phyloP scores from a whole-genome alignment of 345 rosid genomes.

The Populus davidiana region DNA sequence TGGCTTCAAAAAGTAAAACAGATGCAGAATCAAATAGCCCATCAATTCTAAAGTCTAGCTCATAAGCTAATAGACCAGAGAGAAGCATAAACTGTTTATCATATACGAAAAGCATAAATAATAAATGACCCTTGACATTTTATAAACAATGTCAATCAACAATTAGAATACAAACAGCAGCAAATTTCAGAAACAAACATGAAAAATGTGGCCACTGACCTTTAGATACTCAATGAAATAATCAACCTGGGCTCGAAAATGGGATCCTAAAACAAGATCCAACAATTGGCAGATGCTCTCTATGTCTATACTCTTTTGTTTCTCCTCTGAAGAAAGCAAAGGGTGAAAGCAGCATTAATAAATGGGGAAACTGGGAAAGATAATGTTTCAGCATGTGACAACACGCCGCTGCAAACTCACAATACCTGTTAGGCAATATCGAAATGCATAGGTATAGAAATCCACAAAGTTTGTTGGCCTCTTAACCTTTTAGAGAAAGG shows the following conservation, averaged over 20 bases:
- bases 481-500: slow-evolving; percentile 21
- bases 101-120: background rate
- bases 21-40: background rate
- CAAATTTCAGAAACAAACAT: background rate
- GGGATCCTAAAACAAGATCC: slow-evolving; percentile 35
- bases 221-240: slow-evolving; percentile 30
- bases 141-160: background rate
- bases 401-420: background rate
- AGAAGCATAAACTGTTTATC: background rate
- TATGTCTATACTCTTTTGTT: slow-evolving; percentile 39
- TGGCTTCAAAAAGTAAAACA: background rate
- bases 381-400: background rate
- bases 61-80: background rate
- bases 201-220: slow-evolving; percentile 15
- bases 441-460: slow-evolving; percentile 32
- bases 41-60: background rate
- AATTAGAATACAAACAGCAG: background rate
- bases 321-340: slow-evolving; percentile 27
- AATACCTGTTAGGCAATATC: slow-evolving; percentile 37
- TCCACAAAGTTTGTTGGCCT: slow-evolving; percentile 33
- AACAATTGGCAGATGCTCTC: slow-evolving; percentile 37
- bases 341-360: background rate
- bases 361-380: background rate
- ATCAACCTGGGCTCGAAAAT: slow-evolving; percentile 31
- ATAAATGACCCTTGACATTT: background rate